phyloP scores from a whole-genome alignment of 371 early-diverging fungal genomes.

The Mucor mucedo region DNA sequence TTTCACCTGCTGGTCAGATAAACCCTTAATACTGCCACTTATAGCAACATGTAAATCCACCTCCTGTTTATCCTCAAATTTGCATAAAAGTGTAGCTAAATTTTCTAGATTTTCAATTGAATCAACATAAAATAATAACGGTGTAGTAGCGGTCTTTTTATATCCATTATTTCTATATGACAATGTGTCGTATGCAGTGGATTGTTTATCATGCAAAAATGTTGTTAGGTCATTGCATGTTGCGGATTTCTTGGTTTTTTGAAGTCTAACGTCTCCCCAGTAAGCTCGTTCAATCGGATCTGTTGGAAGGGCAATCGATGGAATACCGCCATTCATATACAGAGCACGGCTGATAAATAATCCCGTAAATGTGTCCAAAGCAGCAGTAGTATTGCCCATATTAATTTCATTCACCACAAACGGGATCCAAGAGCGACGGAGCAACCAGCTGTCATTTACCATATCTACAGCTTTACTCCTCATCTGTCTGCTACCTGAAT shows the following conservation, averaged over 20 bases:
- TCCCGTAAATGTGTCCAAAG: conserved; percentile 6
- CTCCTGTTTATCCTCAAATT: conserved; percentile 20
- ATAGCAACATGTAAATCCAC: conserved; percentile 33
- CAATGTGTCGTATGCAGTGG: neutral
- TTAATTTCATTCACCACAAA: conserved; percentile 11
- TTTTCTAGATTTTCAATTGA: conserved; percentile 18
- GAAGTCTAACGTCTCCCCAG: conserved; percentile 29
- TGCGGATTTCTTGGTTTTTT: conserved; percentile 11
- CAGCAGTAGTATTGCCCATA: neutral
- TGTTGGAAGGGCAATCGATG: conserved; percentile 40
- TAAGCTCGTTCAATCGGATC: conserved; percentile 31
- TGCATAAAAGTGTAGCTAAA: conserved; percentile 33
- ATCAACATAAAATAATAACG: conserved; percentile 32
- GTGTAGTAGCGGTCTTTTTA: neutral
- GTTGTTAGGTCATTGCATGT: conserved; percentile 6
- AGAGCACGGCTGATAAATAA: conserved; percentile 31
- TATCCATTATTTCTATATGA: neutral
- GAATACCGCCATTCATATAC: conserved; percentile 36
- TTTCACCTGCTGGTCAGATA: conserved; percentile 11
- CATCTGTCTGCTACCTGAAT: conserved; percentile 14
- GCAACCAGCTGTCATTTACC: conserved; percentile 42
- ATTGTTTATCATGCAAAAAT: neutral
- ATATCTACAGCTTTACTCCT: conserved; percentile 36
- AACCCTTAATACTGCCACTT: conserved; percentile 14
- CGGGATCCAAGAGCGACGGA: conserved; percentile 45